phyloP scores from a whole-genome alignment of 1,139 yeast species.

The Groenewaldozyma sp. region DNA sequence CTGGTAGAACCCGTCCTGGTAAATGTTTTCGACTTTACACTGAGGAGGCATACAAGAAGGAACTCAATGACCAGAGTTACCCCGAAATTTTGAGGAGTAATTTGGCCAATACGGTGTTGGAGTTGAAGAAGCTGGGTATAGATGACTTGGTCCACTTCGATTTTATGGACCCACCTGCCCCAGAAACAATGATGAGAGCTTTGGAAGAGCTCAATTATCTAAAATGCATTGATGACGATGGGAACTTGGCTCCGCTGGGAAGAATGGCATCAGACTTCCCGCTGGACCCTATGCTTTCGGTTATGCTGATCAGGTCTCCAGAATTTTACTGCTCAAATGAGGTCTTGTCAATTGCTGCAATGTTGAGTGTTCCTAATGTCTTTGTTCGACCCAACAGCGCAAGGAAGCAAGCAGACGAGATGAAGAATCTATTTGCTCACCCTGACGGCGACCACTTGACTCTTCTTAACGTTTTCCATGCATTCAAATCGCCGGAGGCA shows the following conservation, averaged over 20 bases:
- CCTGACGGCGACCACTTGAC: conserved; percentile 95
- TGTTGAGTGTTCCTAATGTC: conserved; percentile 88
- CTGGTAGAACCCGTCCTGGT: conserved; percentile 99
- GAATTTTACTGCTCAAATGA: conserved; percentile 84
- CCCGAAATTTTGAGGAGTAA: conserved; percentile 92
- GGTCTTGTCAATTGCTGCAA: conserved; percentile 77
- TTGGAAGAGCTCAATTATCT: conserved; percentile 88
- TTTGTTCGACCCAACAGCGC: conserved; percentile 89
- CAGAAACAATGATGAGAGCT: conserved; percentile 99
- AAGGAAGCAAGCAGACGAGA: conserved; percentile 84
- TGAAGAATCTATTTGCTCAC: conserved; percentile 80
- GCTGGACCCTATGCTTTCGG: conserved; percentile 91
- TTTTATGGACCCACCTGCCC: conserved; percentile 99
- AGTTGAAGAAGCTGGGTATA: conserved; percentile 84
- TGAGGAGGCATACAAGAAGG: conserved; percentile 92
- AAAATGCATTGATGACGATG: conserved; percentile 85
- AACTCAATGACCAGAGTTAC: conserved; percentile 86
- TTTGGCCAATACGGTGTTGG: conserved; percentile 83
- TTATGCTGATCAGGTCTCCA: conserved; percentile 80
- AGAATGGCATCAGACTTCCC: conserved; percentile 90
- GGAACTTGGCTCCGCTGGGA: conserved; percentile 81
- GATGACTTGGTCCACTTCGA: conserved; percentile 97
- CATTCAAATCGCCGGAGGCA: conserved; percentile 61
- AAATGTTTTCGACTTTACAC: conserved; percentile 94
- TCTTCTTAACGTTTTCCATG: conserved; percentile 78